Evolutionary conservation across 2,329 filamentous ascomycete species (phyloP).

Genomic region (Diaporthe helianthi): DNA sequence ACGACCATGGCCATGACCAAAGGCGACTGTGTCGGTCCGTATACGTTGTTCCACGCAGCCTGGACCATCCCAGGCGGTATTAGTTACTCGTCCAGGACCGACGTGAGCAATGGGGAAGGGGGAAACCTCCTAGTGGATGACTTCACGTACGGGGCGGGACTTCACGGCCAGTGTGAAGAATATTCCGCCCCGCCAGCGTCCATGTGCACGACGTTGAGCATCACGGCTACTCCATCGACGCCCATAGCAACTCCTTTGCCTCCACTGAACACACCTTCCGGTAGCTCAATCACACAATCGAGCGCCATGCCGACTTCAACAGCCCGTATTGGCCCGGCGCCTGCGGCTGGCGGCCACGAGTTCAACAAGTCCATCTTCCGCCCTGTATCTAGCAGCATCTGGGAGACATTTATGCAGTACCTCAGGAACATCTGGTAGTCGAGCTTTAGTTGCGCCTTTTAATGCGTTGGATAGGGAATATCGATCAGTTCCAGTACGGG

Average conservation of each 20-base stretch:
- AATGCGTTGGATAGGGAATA: too few relatives aligned
- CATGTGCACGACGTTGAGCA: neutral
- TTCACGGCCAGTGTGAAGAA: conserved; percentile 23
- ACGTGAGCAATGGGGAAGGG: conserved; percentile 27
- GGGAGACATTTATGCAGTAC: conserved; percentile 4
- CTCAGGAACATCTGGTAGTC: neutral
- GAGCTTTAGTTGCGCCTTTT: neutral
- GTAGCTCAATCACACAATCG: neutral
- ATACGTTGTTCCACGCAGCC: conserved; percentile 25
- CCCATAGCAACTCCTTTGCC: neutral
- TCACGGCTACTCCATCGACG: neutral
- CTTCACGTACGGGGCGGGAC: conserved; percentile 28
- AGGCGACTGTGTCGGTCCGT: conserved; percentile 26
- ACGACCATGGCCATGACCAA: conserved; percentile 27
- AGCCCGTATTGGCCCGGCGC: neutral
- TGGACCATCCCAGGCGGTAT: conserved; percentile 31
- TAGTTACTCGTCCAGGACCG: conserved; percentile 27
- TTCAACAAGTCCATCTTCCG: conserved; percentile 13
- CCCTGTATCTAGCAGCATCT: conserved; percentile 2
- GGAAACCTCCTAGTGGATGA: conserved; percentile 9
- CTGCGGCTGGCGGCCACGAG: neutral
- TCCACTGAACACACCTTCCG: neutral
- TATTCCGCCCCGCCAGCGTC: neutral
- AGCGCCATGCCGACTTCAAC: neutral
- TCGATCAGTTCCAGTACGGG: neutral